phyloP scores from a whole-genome alignment of 2,329 filamentous ascomycete species.

The Ustilaginoidea virens region DNA sequence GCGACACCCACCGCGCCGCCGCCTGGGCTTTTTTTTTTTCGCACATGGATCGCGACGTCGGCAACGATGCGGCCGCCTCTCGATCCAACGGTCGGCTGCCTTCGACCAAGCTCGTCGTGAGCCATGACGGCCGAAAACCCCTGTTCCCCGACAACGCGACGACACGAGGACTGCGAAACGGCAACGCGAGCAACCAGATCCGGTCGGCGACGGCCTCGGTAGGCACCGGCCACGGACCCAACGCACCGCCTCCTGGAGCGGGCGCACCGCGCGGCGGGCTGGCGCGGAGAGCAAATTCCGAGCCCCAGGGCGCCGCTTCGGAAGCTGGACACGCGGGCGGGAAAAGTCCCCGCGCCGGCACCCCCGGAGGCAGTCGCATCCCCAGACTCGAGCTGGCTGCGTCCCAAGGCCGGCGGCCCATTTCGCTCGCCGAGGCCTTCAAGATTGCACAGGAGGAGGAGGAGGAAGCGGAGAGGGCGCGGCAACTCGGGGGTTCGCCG shows the following conservation, averaged over 20 bases:
- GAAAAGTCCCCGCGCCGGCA: slow-evolving; percentile 5
- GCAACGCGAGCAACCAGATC: slow-evolving; percentile 1
- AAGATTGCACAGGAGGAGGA: slow-evolving; percentile 16
- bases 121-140: slow-evolving; percentile 24
- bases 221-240: slow-evolving; percentile 4
- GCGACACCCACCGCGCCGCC: neutral
- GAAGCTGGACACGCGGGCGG: slow-evolving; percentile 4
- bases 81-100: neutral
- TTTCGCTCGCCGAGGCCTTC: slow-evolving; percentile 29
- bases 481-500: slow-evolving; percentile 27
- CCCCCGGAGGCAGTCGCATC: slow-evolving; percentile 18
- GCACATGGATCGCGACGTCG: slow-evolving; percentile 4
- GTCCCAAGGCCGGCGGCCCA: slow-evolving; percentile 15
- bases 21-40: no score
- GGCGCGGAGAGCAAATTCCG: slow-evolving; percentile 12
- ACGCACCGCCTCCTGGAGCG: slow-evolving; percentile 1
- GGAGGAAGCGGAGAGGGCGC: slow-evolving; percentile 11
- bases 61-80: neutral
- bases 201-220: slow-evolving; percentile 1
- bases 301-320: slow-evolving; percentile 7
- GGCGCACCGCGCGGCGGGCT: neutral
- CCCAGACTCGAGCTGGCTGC: slow-evolving; percentile 14
- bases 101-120: slow-evolving; percentile 18
- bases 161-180: slow-evolving; percentile 8
- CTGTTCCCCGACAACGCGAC: slow-evolving; percentile 18